Conservation (phyloP, 2,329 filamentous ascomycete species). For the Claviceps sp. region DNA sequence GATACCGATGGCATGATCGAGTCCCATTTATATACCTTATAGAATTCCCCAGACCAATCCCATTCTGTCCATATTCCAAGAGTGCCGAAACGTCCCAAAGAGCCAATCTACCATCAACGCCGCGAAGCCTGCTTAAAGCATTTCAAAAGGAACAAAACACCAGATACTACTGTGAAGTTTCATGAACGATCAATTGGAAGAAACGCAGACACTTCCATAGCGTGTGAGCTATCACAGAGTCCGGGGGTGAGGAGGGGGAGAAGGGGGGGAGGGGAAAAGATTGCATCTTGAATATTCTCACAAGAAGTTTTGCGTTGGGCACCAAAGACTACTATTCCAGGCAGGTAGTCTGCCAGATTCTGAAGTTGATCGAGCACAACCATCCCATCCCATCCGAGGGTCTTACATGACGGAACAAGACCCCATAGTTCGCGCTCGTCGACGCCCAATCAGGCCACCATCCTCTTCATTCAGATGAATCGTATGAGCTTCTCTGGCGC, state of each 20-base stretch:
- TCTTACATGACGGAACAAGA: constrained; percentile 51
- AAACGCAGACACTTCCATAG: not conserved
- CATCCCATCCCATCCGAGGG: too few species aligned
- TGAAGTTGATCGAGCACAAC: not conserved
- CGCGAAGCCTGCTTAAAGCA: not conserved
- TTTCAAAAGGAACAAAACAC: not conserved
- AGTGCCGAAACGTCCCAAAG: not conserved
- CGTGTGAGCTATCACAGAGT: not conserved
- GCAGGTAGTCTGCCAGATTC: not conserved
- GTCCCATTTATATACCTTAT: too few species aligned
- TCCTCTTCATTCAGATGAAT: constrained; percentile 73
- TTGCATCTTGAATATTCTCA: not conserved
- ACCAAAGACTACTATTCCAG: not conserved
- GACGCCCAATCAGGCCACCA: constrained; percentile 40
- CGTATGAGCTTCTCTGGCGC: constrained; percentile 69
- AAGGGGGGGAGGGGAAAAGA: too few species aligned
- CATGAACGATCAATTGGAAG: not conserved
- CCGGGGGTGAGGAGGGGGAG: too few species aligned
- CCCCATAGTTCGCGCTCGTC: constrained; percentile 51
- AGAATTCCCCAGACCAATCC: not conserved
- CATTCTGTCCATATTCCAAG: not conserved
- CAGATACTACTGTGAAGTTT: not conserved
- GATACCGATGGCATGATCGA: too few species aligned
- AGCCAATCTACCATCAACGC: not conserved
- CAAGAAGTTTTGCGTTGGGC: not conserved